These are phyloP conservation scores for Diaporthe vexans DNA, from an alignment of 2,329 filamentous ascomycete genomes.

Conservation along the genomic window DNA sequence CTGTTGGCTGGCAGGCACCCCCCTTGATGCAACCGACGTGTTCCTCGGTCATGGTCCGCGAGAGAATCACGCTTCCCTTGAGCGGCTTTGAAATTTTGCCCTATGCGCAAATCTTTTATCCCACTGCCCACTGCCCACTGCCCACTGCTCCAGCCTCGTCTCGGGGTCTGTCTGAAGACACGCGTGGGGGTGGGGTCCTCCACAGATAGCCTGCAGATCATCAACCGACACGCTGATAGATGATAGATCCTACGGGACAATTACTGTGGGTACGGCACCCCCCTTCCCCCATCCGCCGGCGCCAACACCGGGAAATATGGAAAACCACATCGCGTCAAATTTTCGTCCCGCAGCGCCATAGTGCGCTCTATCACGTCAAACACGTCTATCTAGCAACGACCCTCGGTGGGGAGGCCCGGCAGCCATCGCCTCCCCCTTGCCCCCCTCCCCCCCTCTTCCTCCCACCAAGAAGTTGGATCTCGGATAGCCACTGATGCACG, in stretches of 20 bases:
- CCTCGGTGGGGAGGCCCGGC: slow-evolving; percentile 7
- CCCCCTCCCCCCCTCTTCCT: neutral
- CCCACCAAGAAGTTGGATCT: slow-evolving; percentile 23
- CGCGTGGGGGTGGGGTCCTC: slow-evolving; percentile 23
- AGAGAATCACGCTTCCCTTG: neutral
- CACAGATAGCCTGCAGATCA: slow-evolving; percentile 4
- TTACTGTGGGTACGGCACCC: slow-evolving; percentile 4
- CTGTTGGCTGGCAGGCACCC: slow-evolving; percentile 16
- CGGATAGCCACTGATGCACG: slow-evolving; percentile 7
- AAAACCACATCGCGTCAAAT: slow-evolving; percentile 27
- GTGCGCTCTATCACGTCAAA: neutral
- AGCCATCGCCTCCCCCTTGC: neutral
- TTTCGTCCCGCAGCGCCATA: slow-evolving; percentile 23
- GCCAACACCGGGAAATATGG: slow-evolving; percentile 22
- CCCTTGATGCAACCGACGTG: neutral
- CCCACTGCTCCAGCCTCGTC: neutral
- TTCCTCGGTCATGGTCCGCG: slow-evolving; percentile 27
- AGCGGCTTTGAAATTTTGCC: neutral
- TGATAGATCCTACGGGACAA: slow-evolving; percentile 28
- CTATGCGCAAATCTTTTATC: neutral
- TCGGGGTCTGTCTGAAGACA: slow-evolving; percentile 25
- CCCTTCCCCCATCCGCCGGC: neutral
- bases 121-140: neutral
- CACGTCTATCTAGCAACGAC: neutral
- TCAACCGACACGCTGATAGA: slow-evolving; percentile 3